Percentiles rank a stretch among this genome's conserved stretches.
Evolutionary conservation across 2,329 filamentous ascomycete species (phyloP).

Genomic region (Elsinoe arachidis): DNA sequence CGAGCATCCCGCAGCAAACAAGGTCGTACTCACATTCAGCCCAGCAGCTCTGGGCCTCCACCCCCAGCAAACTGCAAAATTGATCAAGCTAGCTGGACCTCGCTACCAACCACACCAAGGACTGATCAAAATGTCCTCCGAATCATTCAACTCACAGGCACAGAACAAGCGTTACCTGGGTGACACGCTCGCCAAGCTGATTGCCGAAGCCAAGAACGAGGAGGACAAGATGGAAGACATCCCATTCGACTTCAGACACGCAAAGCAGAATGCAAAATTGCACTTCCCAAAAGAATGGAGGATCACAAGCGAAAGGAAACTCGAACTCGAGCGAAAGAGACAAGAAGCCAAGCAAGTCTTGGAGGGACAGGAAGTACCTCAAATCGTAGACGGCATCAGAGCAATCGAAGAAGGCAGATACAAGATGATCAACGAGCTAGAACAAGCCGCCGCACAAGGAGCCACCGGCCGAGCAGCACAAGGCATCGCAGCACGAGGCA

Average conservation of each 20-base stretch:
- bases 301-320: constrained; percentile 60
- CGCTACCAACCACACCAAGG: constrained; percentile 82
- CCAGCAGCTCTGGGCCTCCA: constrained; percentile 64
- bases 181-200: constrained; percentile 63
- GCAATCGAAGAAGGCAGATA: constrained; percentile 16
- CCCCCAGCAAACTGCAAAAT: constrained; percentile 61
- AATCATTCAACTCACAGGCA: constrained; percentile 71
- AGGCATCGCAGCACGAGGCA: not conserved
- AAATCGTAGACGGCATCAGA: constrained; percentile 15
- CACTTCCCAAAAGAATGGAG: constrained; percentile 78
- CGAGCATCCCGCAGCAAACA: constrained; percentile 78
- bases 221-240: constrained; percentile 80
- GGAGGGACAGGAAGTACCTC: constrained; percentile 35
- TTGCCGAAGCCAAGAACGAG: constrained; percentile 65
- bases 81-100: constrained; percentile 76
- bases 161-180: constrained; percentile 96
- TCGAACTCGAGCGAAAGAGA: constrained; percentile 56
- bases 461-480: not conserved
- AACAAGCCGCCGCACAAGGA: not conserved
- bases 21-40: constrained; percentile 88
- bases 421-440: not conserved
- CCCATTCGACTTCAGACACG: constrained; percentile 80
- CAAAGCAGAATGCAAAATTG: constrained; percentile 57
- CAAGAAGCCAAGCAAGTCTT: constrained; percentile 47
- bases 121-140: constrained; percentile 80